Base-by-base conservation (phyloP, 2,329 filamentous ascomycete genomes). In the Cryphonectria japonica region DNA sequence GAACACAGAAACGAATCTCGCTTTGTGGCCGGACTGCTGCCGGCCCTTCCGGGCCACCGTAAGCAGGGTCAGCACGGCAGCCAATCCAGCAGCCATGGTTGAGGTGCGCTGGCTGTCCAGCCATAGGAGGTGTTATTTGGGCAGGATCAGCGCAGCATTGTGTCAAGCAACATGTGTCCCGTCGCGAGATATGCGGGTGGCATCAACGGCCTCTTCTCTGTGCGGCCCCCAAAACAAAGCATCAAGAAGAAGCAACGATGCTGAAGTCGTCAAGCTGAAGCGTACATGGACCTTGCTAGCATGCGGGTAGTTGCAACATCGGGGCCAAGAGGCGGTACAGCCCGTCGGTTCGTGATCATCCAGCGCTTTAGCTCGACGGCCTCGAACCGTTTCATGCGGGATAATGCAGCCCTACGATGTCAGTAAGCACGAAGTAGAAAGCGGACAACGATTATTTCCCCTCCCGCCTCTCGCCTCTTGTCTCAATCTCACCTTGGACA, bases 331-430 rank as follows among this genome's bases (percentile, higher is more conserved):
- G 26, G 29, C 34, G 26, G n/a, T 59, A 46, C n/a, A 39, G 19
- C 8, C n/a, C 43, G 66, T 26, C 32, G 39, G 26, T 29, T 46
- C 34, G 54, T 67, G 26, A 29, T 11, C 32, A 39, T 32, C 32
- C 39, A 34, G 22, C 59, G 19, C 13, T 22, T 14, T 39, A 64
- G n/a, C 61, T 29, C 7, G 16, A 46, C 4, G 16, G 37, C 11
- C 19, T 64, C 22, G 22, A 41, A 13, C 13, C 22, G 39, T 64
- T 64, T 41, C 61, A 64, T 64, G 61, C 29, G n/a, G 57, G 60
- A 32, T 7, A 34, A 69, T 67, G 66, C 67, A 64, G 67, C 67
- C 57, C 59, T 57, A 69, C 41, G 66, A 69, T 29, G 14, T 37
- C 41, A 8, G 43, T 54, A 34, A 69, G 59, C 67, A 39, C 41